Evolutionary conservation across 2,329 filamentous ascomycete genomes (phyloP), one percentile per base, ranked within the genome.

Genomic region (Cladosporium sp.): DNA sequence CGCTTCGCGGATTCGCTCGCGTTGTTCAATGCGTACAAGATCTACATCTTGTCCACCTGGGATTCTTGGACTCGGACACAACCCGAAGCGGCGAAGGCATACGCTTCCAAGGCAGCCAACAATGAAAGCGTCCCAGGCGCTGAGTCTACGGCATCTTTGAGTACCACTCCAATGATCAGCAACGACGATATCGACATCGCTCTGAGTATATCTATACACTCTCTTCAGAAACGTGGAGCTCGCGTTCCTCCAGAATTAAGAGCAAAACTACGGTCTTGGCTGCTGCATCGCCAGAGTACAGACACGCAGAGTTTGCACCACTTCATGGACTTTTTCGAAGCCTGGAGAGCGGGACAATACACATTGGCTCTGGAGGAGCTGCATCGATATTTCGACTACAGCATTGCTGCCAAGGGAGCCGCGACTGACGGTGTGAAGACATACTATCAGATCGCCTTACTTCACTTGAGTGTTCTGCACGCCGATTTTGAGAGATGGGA

Each of bases 351-450:
- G 3, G 92, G 92, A 4, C 90, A 97, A 69, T 95, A 92, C 63
- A 84, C 87, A 10, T 89, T 87, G 1, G 87, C 93, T 0, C 93
- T 96, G 66, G 92, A 98, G 63, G 85, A 85, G 59, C 77, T 98
- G 16, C 91, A 97, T 68, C 85, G 89, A 48, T 98, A 96, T 69
- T 98, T 96, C 63, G 93, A 98, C 68, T 96, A 95, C 69, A 93
- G 91, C 1, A 62, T 70, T 28, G 62, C 64, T 13, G 58, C 57
- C 10, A 58, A 61, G 31, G 54, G 42, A 16, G 49, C 37, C 51
- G 59, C 45, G 33, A 56, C 54, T 53, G 38, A 54, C 28, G 54
- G 56, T 13, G 87, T 95, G 62, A 84, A 87, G 19, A 81, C 87
- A 4, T 91, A 91, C 62, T 97, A 98, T 64, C 93, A 97, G 66